Conservation (phyloP, 1,284 basidiomycete genomes). For the Microbotryomycetes sp. region DNA sequence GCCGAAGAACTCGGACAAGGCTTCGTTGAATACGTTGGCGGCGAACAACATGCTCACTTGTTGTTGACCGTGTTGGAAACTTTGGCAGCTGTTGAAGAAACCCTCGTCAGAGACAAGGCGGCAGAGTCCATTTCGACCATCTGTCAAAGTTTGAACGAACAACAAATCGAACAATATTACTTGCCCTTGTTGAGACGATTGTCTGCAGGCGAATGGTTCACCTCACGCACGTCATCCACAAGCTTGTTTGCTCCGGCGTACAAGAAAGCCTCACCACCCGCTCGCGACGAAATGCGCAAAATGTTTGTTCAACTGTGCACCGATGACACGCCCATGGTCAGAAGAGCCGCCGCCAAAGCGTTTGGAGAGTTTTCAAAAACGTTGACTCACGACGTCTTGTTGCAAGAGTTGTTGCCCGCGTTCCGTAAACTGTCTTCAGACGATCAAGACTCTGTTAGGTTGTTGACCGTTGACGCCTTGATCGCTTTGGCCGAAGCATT, state of each 20-base stretch:
- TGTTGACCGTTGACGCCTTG: conserved; percentile 91
- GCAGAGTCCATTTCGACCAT: conserved; percentile 95
- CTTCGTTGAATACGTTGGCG: conserved; percentile 91
- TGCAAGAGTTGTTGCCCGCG: conserved; percentile 83
- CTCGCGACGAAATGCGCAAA: conserved; percentile 85
- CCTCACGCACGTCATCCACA: conserved; percentile 93
- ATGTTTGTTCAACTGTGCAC: conserved; percentile 75
- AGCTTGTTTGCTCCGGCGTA: conserved; percentile 94
- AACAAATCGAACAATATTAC: conserved; percentile 84
- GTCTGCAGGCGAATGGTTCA: conserved; percentile 96
- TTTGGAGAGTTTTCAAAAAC: conserved; percentile 80
- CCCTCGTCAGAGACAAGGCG: conserved; percentile 96
- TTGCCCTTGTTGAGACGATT: conserved; percentile 86
- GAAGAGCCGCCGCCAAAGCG: conserved; percentile 92
- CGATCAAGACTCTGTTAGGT: conserved; percentile 96
- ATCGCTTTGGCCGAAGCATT: conserved; percentile 87
- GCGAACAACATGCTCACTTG: conserved; percentile 78
- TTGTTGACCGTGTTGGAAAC: conserved; percentile 91
- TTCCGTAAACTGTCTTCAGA: conserved; percentile 92
- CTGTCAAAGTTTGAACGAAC: conserved; percentile 65
- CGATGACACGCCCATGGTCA: conserved; percentile 99
- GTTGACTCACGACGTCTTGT: conserved; percentile 60
- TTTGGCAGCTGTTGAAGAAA: conserved; percentile 94
- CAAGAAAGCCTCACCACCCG: conserved; percentile 41
- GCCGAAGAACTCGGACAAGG: conserved; percentile 85